phyloP scores from a whole-genome alignment of 495 filamentous ascomycete species.

The Podospora fimiseda region DNA sequence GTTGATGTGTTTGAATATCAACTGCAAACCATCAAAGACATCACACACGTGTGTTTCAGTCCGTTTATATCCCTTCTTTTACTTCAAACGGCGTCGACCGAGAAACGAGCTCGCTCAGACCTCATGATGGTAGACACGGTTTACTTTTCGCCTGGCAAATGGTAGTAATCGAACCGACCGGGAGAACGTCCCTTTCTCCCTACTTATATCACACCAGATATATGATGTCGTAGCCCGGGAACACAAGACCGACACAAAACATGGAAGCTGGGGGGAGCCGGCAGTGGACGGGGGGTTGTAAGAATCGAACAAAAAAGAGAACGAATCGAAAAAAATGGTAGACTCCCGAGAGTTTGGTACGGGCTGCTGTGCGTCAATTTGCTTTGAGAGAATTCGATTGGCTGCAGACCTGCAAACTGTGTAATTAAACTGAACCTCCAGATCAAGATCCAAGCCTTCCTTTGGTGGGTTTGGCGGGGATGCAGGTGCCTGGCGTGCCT shows the following conservation, averaged over 20 bases:
- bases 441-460: conserved; percentile 1
- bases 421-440: conserved; percentile 5
- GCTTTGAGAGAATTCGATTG: neutral
- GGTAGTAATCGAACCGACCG: conserved; percentile 1
- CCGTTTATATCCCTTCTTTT: no score
- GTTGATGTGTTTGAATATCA: no score
- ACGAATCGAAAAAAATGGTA: neutral
- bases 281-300: neutral
- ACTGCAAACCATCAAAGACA: neutral
- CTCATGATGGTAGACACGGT: neutral
- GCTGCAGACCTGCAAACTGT: neutral
- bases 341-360: neutral
- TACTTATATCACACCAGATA: conserved; percentile 6
- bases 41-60: neutral
- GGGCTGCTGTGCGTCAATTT: conserved; percentile 1
- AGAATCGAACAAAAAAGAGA: neutral
- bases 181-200: neutral
- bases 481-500: conserved; percentile 5
- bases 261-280: neutral
- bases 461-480: conserved; percentile 4
- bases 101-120: neutral
- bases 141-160: neutral
- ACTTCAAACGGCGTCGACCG: neutral
- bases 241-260: neutral
- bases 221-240: conserved; percentile 14